Evolutionary conservation across 495 filamentous ascomycete genomes (phyloP).

Genomic region (Lophiotrema nucula): DNA sequence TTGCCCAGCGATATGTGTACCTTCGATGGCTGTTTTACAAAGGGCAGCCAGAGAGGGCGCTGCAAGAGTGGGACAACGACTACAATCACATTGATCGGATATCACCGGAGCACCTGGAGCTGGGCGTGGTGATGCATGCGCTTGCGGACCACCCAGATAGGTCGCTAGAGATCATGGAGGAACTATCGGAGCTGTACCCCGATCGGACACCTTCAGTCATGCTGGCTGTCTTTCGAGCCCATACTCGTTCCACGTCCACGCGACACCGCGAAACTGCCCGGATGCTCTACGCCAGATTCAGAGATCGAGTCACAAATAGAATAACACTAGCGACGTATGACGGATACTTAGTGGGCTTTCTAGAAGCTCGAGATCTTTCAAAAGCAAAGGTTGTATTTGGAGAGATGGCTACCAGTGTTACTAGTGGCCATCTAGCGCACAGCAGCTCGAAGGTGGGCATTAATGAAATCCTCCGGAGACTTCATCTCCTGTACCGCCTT

Average conservation of each 20-base stretch:
- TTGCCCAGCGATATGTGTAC: slow-evolving; percentile 7
- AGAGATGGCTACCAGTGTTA: slow-evolving; percentile 28
- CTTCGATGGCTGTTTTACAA: slow-evolving; percentile 14
- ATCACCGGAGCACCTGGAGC: slow-evolving; percentile 18
- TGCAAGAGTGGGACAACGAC: slow-evolving; percentile 28
- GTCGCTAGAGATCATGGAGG: slow-evolving; percentile 21
- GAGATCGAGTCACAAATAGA: neutral
- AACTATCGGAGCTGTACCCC: slow-evolving; percentile 22
- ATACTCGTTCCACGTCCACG: neutral
- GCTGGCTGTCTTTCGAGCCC: slow-evolving; percentile 21
- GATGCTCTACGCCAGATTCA: slow-evolving; percentile 13
- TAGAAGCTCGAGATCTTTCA: slow-evolving; percentile 18
- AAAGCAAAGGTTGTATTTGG: slow-evolving; percentile 17
- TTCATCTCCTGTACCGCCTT: slow-evolving; percentile 22
- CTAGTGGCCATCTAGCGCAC: slow-evolving; percentile 4
- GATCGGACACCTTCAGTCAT: slow-evolving; percentile 10
- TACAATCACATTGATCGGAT: neutral
- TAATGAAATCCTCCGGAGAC: slow-evolving; percentile 3
- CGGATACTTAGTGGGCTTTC: slow-evolving; percentile 21
- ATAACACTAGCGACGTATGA: slow-evolving; percentile 20
- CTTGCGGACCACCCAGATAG: slow-evolving; percentile 16
- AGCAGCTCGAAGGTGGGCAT: neutral
- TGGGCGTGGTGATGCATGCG: slow-evolving; percentile 29
- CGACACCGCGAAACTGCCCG: slow-evolving; percentile 11
- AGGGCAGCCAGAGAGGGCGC: slow-evolving; percentile 14